phyloP scores from a whole-genome alignment of 495 filamentous ascomycete species.

The Hypoxylon perforatum region DNA sequence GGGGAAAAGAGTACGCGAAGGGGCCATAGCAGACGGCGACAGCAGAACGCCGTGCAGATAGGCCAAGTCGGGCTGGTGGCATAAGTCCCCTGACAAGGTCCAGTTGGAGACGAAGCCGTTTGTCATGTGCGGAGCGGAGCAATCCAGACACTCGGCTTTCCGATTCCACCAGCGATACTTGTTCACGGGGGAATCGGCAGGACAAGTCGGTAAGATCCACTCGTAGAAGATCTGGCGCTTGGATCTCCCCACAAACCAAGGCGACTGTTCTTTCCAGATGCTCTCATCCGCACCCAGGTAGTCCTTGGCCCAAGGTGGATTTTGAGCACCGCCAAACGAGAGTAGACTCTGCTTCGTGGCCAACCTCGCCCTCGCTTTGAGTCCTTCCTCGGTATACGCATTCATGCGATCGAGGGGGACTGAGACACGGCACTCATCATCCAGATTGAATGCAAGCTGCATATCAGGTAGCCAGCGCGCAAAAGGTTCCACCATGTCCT shows the following conservation, averaged over 20 bases:
- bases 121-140: constrained; percentile 71
- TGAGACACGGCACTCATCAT: constrained; percentile 79
- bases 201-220: constrained; percentile 64
- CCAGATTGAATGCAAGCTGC: constrained; percentile 83
- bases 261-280: constrained; percentile 38
- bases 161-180: constrained; percentile 62
- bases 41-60: constrained; percentile 77
- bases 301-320: constrained; percentile 32
- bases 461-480: constrained; percentile 78
- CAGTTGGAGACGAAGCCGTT: constrained; percentile 75
- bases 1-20: constrained; percentile 71
- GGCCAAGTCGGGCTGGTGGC: constrained; percentile 82
- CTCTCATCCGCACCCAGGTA: constrained; percentile 36
- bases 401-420: constrained; percentile 69
- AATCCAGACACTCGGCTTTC: constrained; percentile 68
- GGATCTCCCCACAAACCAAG: constrained; percentile 38
- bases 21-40: constrained; percentile 69
- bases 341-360: constrained; percentile 32
- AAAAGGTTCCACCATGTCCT: constrained; percentile 76
- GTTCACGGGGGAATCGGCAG: constrained; percentile 64
- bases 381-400: constrained; percentile 45
- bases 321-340: constrained; percentile 46
- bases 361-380: constrained; percentile 47
- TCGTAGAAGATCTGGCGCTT: constrained; percentile 58
- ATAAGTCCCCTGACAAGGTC: constrained; percentile 71